These are phyloP conservation scores for Vitis hybrid DNA, from an alignment of 177 flowering plant species.

Conservation along the genomic window DNA sequence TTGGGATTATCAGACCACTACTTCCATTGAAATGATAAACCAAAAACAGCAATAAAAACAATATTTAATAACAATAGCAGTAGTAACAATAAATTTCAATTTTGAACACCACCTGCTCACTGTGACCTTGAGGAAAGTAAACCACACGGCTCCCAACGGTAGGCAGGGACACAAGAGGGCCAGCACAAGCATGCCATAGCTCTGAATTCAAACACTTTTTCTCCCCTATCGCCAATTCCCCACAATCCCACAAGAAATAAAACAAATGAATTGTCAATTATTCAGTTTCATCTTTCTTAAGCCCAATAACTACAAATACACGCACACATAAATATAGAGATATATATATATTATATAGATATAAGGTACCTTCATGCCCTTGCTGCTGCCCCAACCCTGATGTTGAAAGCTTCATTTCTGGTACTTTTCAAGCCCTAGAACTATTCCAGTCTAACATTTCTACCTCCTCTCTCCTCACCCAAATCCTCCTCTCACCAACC, in stretches of 20 bases:
- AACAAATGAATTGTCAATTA: not conserved
- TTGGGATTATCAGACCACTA: not conserved
- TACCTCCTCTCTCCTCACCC: not conserved
- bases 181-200: conserved; percentile 33
- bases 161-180: conserved; percentile 2
- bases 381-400: conserved; percentile 44
- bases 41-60: too few species aligned
- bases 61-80: too few species aligned
- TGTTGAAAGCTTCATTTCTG: conserved; percentile 45
- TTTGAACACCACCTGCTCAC: conserved; percentile 9
- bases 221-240: conserved; percentile 8
- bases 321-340: not conserved
- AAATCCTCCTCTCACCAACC: not conserved
- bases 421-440: not conserved
- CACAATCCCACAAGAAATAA: not conserved
- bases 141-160: not conserved
- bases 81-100: not conserved
- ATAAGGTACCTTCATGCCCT: conserved; percentile 38
- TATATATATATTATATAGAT: not conserved
- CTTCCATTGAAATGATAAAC: not conserved
- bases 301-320: too few species aligned
- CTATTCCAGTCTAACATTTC: conserved; percentile 4
- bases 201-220: conserved; percentile 28
- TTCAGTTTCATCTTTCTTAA: too few species aligned
- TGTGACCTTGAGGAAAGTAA: conserved; percentile 8